phyloP scores from a whole-genome alignment of 768 basidiomycete genomes.

The Mrakia frigida region DNA sequence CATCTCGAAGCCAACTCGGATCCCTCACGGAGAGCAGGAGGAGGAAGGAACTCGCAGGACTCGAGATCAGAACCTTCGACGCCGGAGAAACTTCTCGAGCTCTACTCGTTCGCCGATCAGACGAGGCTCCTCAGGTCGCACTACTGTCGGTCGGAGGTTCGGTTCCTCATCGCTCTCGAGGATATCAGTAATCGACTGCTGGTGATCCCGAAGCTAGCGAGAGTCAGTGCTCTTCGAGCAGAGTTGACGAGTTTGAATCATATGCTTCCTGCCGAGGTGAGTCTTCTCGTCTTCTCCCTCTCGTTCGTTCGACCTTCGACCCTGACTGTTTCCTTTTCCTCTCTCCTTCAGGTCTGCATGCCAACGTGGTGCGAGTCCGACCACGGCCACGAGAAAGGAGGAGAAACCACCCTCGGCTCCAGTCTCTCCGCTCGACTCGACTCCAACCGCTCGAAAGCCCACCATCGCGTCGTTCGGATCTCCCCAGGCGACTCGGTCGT shows the following conservation, averaged over 20 bases:
- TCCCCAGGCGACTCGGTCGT: slow-evolving; percentile 97
- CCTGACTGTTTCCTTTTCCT: background rate
- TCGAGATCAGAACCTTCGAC: slow-evolving; percentile 9
- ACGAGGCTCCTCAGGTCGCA: slow-evolving; percentile 55
- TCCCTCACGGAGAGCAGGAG: background rate
- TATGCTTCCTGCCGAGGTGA: slow-evolving; percentile 89
- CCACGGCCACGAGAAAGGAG: slow-evolving; percentile 45
- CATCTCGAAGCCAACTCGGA: slow-evolving; percentile 5
- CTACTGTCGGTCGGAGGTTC: slow-evolving; percentile 85
- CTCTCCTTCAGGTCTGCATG: slow-evolving; percentile 43
- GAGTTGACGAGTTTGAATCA: slow-evolving; percentile 94
- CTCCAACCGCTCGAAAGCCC: slow-evolving; percentile 54
- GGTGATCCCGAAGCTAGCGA: slow-evolving; percentile 85
- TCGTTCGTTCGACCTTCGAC: background rate
- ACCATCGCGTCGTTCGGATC: slow-evolving; percentile 93
- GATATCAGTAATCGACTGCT: slow-evolving; percentile 86
- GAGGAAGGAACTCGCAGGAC: slow-evolving; percentile 2
- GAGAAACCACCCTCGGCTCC: slow-evolving; percentile 40
- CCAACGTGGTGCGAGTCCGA: slow-evolving; percentile 48
- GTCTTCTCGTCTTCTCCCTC: slow-evolving; percentile 22
- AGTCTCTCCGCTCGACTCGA: slow-evolving; percentile 56
- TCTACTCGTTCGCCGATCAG: slow-evolving; percentile 39
- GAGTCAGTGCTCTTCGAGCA: slow-evolving; percentile 91
- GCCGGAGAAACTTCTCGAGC: slow-evolving; percentile 38
- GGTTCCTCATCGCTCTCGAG: slow-evolving; percentile 82